These are phyloP conservation scores for Talaromyces verruculosus DNA, from an alignment of 2,329 filamentous ascomycete species.

Conservation along the genomic window DNA sequence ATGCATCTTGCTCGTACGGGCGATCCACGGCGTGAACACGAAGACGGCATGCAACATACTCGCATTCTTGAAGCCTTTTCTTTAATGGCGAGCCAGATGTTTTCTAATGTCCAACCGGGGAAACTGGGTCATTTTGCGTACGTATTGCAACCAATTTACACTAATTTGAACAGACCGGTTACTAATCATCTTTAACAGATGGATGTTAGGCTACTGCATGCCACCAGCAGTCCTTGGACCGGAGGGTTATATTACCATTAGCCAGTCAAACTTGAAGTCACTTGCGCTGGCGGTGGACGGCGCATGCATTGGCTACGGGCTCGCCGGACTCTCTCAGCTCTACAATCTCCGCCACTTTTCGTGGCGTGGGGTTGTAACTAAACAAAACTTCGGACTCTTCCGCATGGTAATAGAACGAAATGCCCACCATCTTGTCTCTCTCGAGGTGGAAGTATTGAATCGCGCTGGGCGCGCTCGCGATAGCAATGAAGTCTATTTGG, in stretches of 20 bases:
- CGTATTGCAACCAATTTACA: neutral
- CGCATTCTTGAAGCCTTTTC: neutral
- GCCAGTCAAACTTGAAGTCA: neutral
- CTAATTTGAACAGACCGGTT: neutral
- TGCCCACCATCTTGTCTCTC: neutral
- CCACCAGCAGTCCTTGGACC: neutral
- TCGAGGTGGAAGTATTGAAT: neutral
- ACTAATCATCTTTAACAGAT: neutral
- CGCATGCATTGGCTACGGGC: neutral
- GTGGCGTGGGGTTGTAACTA: neutral
- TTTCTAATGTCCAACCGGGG: neutral
- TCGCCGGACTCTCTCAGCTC: neutral
- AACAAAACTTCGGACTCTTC: neutral
- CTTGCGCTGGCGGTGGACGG: neutral
- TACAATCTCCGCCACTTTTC: neutral
- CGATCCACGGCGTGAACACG: neutral
- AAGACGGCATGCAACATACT: neutral
- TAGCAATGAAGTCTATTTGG: neutral
- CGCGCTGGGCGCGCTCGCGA: too few species aligned
- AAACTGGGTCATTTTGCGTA: neutral
- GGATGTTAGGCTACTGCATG: neutral
- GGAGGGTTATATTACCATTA: neutral
- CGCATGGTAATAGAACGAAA: neutral
- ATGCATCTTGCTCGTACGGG: neutral
- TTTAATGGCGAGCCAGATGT: neutral